These are phyloP conservation scores for Exophiala lecanii-corni DNA, from an alignment of 2,329 filamentous ascomycete genomes.

Conservation along the genomic window DNA sequence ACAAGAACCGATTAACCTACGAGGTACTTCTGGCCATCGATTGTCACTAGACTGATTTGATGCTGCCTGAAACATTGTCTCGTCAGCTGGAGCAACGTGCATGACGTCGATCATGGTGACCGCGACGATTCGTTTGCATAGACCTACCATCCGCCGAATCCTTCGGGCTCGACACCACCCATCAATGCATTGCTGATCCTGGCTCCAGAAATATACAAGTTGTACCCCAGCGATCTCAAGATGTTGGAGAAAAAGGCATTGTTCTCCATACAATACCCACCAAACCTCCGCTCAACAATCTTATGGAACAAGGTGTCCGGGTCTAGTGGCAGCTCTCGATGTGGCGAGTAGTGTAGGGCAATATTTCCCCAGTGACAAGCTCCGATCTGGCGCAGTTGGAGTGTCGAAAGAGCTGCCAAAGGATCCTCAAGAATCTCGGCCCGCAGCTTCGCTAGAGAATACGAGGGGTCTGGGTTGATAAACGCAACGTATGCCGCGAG, in stretches of 20 bases:
- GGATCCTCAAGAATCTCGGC: conserved; percentile 30
- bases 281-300: conserved; percentile 46
- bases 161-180: conserved; percentile 29
- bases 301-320: conserved; percentile 50
- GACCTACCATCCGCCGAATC: conserved; percentile 48
- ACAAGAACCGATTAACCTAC: conserved; percentile 22
- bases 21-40: conserved; percentile 44
- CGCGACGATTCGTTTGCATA: background rate
- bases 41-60: conserved; percentile 57
- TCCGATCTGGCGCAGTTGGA: conserved; percentile 43
- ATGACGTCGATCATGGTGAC: background rate
- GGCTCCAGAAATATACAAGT: conserved; percentile 53
- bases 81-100: background rate
- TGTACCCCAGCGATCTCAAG: conserved; percentile 49
- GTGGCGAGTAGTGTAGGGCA: conserved; percentile 50
- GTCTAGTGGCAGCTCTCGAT: conserved; percentile 47
- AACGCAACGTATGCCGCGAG: conserved; percentile 35
- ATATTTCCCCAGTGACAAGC: conserved; percentile 56
- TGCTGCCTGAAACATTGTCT: conserved; percentile 41
- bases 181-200: conserved; percentile 38
- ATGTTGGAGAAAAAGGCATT: conserved; percentile 51
- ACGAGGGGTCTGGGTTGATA: conserved; percentile 25
- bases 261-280: conserved; percentile 61
- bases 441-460: conserved; percentile 28
- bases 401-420: conserved; percentile 29